phyloP scores from a whole-genome alignment of 2,329 filamentous ascomycete species.

The Leptodontidium sp. region DNA sequence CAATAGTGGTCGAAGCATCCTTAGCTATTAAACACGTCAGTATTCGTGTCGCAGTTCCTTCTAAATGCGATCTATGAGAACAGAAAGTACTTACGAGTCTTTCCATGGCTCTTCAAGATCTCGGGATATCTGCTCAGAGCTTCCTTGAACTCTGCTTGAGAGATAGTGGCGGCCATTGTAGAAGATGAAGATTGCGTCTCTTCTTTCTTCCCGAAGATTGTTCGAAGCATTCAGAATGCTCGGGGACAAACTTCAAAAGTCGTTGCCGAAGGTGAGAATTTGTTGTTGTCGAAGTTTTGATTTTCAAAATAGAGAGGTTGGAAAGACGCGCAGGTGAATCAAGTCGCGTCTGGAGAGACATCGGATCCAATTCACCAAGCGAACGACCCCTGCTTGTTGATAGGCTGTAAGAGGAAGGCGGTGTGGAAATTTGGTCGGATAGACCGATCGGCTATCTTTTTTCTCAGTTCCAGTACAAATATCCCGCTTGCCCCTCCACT shows the following conservation, averaged over 20 bases:
- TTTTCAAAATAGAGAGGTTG: neutral
- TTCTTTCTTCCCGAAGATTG: slow-evolving; percentile 32
- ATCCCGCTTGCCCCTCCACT: slow-evolving; percentile 22
- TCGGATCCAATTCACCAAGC: neutral
- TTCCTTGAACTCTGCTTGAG: slow-evolving; percentile 41
- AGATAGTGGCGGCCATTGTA: slow-evolving; percentile 43
- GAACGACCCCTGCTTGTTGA: slow-evolving; percentile 13
- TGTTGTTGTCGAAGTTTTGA: slow-evolving; percentile 34
- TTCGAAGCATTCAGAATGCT: slow-evolving; percentile 32
- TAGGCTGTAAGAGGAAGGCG: neutral
- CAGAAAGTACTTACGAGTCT: slow-evolving; percentile 36
- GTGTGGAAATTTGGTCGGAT: neutral
- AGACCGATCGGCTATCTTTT: slow-evolving; percentile 9
- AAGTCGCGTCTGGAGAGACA: slow-evolving; percentile 4
- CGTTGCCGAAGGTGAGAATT: slow-evolving; percentile 18
- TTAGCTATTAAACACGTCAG: slow-evolving; percentile 41
- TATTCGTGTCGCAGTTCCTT: neutral
- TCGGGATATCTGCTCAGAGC: slow-evolving; percentile 41
- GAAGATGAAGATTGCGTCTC: slow-evolving; percentile 13
- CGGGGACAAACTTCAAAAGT: slow-evolving; percentile 19
- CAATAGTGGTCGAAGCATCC: slow-evolving; percentile 48
- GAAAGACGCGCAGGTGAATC: slow-evolving; percentile 3
- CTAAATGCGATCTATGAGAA: neutral
- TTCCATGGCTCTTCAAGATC: slow-evolving; percentile 37
- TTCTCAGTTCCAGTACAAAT: slow-evolving; percentile 19